Conservation (phyloP, 192 early-diverging fungal species). For the Podila minutissima region DNA sequence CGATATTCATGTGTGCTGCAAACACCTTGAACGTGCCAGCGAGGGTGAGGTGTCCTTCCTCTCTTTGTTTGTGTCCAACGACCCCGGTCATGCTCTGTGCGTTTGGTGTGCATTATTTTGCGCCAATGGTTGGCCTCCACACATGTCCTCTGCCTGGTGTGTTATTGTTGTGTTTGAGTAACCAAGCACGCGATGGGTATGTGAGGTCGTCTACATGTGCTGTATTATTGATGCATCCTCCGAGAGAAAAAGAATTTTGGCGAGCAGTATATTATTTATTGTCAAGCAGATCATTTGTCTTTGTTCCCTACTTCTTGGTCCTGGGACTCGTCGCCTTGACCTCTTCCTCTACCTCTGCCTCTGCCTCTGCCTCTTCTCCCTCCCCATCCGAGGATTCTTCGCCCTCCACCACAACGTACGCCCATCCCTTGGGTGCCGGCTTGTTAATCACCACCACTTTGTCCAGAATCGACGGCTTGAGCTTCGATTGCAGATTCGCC, state of each 20-base stretch:
- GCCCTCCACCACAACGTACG: conserved; percentile 50
- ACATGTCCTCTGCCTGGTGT: not conserved
- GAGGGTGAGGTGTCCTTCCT: not conserved
- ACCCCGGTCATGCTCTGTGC: not conserved
- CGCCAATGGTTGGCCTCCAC: conserved; percentile 1
- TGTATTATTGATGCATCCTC: no score
- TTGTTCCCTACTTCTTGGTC: not conserved
- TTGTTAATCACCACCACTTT: conserved; percentile 46
- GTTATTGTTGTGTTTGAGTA: not conserved
- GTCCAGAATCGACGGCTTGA: conserved; percentile 40
- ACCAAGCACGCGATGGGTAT: no score
- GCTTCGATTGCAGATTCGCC: conserved; percentile 24
- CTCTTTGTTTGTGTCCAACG: not conserved
- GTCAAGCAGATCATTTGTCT: no score
- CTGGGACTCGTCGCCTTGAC: not conserved
- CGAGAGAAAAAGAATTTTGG: no score
- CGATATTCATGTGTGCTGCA: no score
- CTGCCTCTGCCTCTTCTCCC: conserved; percentile 20
- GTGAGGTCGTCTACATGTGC: no score
- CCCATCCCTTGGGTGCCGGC: conserved; percentile 57
- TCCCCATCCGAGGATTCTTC: conserved; percentile 51
- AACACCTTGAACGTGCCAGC: no score
- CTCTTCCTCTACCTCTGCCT: conserved; percentile 10
- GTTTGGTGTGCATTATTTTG: not conserved
- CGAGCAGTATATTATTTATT: no score